These are phyloP conservation scores for Penicillium sclerotigenum DNA, from an alignment of 2,329 filamentous ascomycete genomes.

Conservation along the genomic window DNA sequence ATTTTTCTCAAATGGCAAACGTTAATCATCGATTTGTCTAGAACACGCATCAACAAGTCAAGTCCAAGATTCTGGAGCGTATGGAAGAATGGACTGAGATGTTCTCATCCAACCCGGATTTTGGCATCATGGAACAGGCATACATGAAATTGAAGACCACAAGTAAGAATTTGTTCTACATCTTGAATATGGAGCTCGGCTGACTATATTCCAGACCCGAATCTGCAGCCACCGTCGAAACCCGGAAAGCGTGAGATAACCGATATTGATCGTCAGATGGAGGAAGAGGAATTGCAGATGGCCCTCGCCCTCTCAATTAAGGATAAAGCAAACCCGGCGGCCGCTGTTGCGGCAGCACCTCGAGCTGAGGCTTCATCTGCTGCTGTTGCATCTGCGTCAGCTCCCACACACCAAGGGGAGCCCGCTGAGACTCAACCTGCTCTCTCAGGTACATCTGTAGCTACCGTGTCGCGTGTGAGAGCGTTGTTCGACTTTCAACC, in stretches of 20 bases:
- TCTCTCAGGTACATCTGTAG: slow-evolving; percentile 83
- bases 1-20: background rate
- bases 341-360: slow-evolving; percentile 21
- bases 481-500: slow-evolving; percentile 94
- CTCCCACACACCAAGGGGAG: slow-evolving; percentile 28
- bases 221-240: slow-evolving; percentile 84
- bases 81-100: slow-evolving; percentile 97
- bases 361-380: slow-evolving; percentile 36
- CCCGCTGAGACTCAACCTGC: slow-evolving; percentile 56
- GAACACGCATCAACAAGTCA: slow-evolving; percentile 95
- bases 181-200: background rate
- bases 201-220: slow-evolving; percentile 66
- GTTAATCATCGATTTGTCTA: slow-evolving; percentile 22
- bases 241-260: slow-evolving; percentile 91
- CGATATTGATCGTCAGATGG: slow-evolving; percentile 83
- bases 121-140: slow-evolving; percentile 96
- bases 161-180: slow-evolving; percentile 43
- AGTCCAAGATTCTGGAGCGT: slow-evolving; percentile 91
- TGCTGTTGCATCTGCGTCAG: slow-evolving; percentile 7
- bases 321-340: slow-evolving; percentile 60
- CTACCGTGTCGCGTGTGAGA: slow-evolving; percentile 89
- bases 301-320: slow-evolving; percentile 88
- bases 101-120: slow-evolving; percentile 82
- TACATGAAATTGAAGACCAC: slow-evolving; percentile 79
- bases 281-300: slow-evolving; percentile 97